Percentiles rank a stretch among this genome's conserved stretches.
phyloP scores from a whole-genome alignment of 495 filamentous ascomycete genomes.

The Penicillium coprophilum region DNA sequence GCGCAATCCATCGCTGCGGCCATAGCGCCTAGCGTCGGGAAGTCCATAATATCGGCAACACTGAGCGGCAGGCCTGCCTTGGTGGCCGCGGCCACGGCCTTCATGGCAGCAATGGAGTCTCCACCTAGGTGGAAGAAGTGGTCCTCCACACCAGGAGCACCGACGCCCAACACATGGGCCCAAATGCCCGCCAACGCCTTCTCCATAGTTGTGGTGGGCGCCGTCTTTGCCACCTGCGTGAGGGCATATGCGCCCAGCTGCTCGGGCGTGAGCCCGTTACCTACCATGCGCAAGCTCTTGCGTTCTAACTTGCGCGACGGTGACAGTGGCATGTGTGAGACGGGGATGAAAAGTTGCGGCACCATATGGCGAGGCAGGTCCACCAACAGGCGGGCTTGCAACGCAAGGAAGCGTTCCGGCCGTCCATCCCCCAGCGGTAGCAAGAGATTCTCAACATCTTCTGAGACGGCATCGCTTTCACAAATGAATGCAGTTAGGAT shows the following conservation, averaged over 20 bases:
- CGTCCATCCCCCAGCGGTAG: constrained; percentile 1
- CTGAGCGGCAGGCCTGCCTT: background rate
- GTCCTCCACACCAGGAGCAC: background rate
- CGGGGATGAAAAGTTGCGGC: constrained; percentile 34
- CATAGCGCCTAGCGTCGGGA: background rate
- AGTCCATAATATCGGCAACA: background rate
- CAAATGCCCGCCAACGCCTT: background rate
- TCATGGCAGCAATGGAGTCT: background rate
- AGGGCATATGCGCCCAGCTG: no score
- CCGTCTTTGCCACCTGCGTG: background rate
- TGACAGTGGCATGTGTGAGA: constrained; percentile 35
- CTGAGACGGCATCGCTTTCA: no score
- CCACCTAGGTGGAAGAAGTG: background rate
- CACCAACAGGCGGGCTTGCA: constrained; percentile 6
- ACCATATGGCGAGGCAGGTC: constrained; percentile 42
- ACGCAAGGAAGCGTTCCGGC: constrained; percentile 3
- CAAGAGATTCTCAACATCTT: background rate
- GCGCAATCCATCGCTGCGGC: background rate
- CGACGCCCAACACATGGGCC: background rate
- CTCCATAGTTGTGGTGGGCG: background rate
- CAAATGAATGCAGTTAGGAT: constrained; percentile 5
- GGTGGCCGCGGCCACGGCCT: background rate
- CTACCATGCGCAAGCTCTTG: constrained; percentile 2
- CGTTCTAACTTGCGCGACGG: constrained; percentile 39
- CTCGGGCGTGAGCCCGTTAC: background rate